Conservation (phyloP, 495 filamentous ascomycete species). For the Tetracladium marchalianum region DNA sequence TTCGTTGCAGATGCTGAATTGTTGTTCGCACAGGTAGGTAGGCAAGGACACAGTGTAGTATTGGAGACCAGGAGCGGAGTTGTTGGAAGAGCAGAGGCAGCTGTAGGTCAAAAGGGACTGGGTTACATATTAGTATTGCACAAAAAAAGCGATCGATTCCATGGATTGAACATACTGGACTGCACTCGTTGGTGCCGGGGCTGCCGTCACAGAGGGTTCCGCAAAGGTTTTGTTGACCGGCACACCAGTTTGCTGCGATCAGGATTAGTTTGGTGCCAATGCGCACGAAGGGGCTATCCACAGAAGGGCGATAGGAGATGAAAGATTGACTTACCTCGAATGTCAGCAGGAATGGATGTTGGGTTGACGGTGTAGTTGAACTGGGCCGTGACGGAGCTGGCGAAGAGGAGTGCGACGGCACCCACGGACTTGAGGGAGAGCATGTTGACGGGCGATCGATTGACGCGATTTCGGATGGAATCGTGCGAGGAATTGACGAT, state of each 20-base stretch:
- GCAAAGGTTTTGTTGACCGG: slow-evolving; percentile 24
- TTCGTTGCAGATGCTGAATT: slow-evolving; percentile 21
- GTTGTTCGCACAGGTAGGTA: slow-evolving; percentile 29
- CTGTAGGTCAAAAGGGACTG: slow-evolving; percentile 22
- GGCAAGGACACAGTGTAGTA: slow-evolving; percentile 26
- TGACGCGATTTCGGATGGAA: too few relatives aligned
- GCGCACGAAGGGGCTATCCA: slow-evolving; percentile 5
- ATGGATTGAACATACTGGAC: slow-evolving; percentile 18
- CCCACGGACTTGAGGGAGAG: slow-evolving; percentile 9
- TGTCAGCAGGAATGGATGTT: slow-evolving; percentile 11
- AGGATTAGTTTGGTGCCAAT: slow-evolving; percentile 1
- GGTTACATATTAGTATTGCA: neutral
- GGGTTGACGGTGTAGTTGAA: slow-evolving; percentile 26
- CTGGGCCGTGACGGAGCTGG: slow-evolving; percentile 24
- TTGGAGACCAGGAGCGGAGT: slow-evolving; percentile 25
- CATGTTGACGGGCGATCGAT: slow-evolving; percentile 15
- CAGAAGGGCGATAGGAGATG: neutral
- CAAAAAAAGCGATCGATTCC: neutral
- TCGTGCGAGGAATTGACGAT: neutral
- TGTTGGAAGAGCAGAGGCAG: slow-evolving; percentile 25
- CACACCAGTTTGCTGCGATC: slow-evolving; percentile 27
- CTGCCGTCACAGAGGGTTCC: slow-evolving; percentile 23
- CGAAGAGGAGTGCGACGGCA: slow-evolving; percentile 22
- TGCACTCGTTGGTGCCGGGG: slow-evolving; percentile 20
- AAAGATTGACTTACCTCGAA: slow-evolving; percentile 15